A percentile compares a stretch with the other conserved stretches of the same genome.
These are phyloP conservation scores for Capronia coronata DNA, from an alignment of 2,329 filamentous ascomycete genomes.

Conservation along the genomic window DNA sequence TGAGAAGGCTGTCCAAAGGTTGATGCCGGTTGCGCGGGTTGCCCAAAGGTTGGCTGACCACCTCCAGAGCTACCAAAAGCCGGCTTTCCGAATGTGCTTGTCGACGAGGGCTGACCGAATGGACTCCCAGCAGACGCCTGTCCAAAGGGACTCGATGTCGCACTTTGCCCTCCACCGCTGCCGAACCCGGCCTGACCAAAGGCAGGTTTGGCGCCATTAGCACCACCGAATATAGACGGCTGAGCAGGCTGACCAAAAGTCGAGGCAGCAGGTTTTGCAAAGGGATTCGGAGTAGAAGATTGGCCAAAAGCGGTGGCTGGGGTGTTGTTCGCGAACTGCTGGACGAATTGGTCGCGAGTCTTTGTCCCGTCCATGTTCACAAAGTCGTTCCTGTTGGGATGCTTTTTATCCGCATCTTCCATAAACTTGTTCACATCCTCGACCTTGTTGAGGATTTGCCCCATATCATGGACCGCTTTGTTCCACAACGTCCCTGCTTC, in stretches of 20 bases:
- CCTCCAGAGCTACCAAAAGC: constrained; percentile 1
- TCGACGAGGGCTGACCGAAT: background rate
- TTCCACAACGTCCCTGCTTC: constrained; percentile 52
- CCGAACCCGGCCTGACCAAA: constrained; percentile 36
- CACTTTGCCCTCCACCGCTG: background rate
- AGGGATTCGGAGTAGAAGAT: constrained; percentile 19
- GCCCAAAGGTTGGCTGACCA: background rate
- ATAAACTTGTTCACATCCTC: constrained; percentile 68
- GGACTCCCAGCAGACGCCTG: background rate
- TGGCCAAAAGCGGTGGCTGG: constrained; percentile 11
- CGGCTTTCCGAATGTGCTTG: constrained; percentile 14
- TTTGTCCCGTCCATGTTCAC: constrained; percentile 37
- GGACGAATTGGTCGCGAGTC: constrained; percentile 29
- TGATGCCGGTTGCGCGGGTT: background rate
- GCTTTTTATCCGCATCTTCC: constrained; percentile 57
- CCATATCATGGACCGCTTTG: constrained; percentile 64
- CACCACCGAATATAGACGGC: constrained; percentile 30
- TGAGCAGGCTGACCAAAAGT: constrained; percentile 39
- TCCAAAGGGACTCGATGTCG: constrained; percentile 8
- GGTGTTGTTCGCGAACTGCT: constrained; percentile 30
- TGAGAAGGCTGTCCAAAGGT: constrained; percentile 34
- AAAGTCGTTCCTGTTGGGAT: constrained; percentile 68
- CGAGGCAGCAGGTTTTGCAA: constrained; percentile 29
- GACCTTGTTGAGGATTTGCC: constrained; percentile 61
- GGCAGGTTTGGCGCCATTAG: constrained; percentile 35